A percentile compares a stretch with the other conserved stretches of the same genome.
phyloP scores from a whole-genome alignment of 2,329 filamentous ascomycete species.

The Fusarium beomiforme region DNA sequence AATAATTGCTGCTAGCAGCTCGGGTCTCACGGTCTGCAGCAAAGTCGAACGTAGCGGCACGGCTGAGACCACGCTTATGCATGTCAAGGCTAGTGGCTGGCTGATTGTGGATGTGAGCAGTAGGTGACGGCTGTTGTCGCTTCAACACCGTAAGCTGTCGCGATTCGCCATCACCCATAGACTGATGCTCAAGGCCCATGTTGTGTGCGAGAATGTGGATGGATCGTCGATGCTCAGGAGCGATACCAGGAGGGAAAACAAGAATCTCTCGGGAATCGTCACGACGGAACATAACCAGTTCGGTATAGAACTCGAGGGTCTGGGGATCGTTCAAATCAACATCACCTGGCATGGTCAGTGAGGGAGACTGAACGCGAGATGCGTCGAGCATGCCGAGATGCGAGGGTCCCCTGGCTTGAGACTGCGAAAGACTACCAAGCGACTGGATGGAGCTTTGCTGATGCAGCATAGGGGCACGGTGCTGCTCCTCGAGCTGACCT shows the following conservation, averaged over 20 bases:
- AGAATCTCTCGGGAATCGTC: conserved; percentile 80
- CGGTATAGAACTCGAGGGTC: conserved; percentile 88
- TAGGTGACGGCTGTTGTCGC: conserved; percentile 62
- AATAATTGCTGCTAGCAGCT: conserved; percentile 72
- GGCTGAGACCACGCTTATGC: conserved; percentile 85
- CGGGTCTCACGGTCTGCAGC: conserved; percentile 79
- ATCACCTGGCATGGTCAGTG: conserved; percentile 58
- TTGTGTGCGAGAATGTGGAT: conserved; percentile 96
- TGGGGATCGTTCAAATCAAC: conserved; percentile 92
- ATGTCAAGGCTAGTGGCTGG: conserved; percentile 77
- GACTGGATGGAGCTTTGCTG: conserved; percentile 89
- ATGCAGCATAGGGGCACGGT: conserved; percentile 80
- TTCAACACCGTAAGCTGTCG: conserved; percentile 93
- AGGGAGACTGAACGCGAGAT: conserved; percentile 4
- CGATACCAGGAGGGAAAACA: conserved; percentile 82
- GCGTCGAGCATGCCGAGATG: conserved; percentile 56
- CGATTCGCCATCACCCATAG: conserved; percentile 86
- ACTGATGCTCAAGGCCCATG: conserved; percentile 91
- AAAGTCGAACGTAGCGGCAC: conserved; percentile 97
- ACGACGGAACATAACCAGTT: conserved; percentile 88
- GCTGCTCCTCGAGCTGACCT: conserved; percentile 96
- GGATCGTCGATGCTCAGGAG: conserved; percentile 85
- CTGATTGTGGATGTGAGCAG: conserved; percentile 65
- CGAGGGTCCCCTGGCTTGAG: conserved; percentile 61
- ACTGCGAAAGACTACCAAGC: conserved; percentile 71